Evolutionary conservation across 345 rosid species (phyloP).

Genomic region (Lepidium africanum): DNA sequence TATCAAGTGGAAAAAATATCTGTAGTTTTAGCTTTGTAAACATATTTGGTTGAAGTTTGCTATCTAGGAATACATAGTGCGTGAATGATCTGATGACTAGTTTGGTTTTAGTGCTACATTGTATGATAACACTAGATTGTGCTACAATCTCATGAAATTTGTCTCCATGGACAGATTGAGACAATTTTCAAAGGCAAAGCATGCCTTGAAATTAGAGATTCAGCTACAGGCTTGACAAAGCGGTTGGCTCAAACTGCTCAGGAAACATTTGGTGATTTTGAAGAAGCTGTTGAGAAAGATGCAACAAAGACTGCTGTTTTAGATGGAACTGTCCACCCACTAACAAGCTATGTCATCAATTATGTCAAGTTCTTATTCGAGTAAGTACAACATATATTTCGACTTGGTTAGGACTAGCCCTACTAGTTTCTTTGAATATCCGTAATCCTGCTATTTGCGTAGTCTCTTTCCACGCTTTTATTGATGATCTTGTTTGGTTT

Average conservation of each 20-base stretch:
- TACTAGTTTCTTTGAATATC: background rate
- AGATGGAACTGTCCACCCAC: conserved; percentile 97
- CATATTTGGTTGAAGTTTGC: background rate
- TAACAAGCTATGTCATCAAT: conserved; percentile 97
- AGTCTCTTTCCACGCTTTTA: conserved; percentile 3
- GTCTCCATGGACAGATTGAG: conserved; percentile 53
- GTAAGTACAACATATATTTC: conserved; percentile 40
- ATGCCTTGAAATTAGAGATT: conserved; percentile 82
- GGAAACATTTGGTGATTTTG: conserved; percentile 97
- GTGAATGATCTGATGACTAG: background rate
- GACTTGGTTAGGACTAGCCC: background rate
- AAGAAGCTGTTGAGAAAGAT: conserved; percentile 97
- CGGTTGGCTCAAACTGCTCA: conserved; percentile 88
- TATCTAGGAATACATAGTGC: background rate
- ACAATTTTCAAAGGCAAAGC: conserved; percentile 74
- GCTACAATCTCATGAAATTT: conserved; percentile 1
- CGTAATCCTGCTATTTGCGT: background rate
- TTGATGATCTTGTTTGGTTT: conserved; percentile 10
- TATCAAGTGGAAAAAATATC: background rate
- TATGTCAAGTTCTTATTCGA: conserved; percentile 94
- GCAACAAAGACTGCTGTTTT: conserved; percentile 85
- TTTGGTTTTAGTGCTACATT: background rate
- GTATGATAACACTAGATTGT: background rate
- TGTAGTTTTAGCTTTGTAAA: background rate
- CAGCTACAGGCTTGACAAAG: conserved; percentile 78